Base-by-base conservation (phyloP, 2,329 filamentous ascomycete species). In the Diplodia seriata region DNA sequence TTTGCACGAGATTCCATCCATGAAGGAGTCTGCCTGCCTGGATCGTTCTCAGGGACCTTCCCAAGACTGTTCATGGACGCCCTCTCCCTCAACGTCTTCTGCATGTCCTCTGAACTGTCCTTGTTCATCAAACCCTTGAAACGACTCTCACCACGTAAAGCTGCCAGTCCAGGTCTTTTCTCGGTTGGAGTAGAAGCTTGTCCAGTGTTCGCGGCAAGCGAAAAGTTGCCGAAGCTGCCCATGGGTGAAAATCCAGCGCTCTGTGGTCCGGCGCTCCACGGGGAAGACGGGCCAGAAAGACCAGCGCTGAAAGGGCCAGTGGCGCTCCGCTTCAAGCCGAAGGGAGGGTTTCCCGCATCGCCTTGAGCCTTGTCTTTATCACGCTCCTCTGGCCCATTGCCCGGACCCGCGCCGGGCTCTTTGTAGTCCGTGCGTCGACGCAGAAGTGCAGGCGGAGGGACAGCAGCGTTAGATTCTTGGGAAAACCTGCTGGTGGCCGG, bases 161-260 rank as follows among this genome's bases (percentile, higher is more conserved):
- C 89, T 33, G 88, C 90, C 73, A 90, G 87, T 11, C 85, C 85
- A 33, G 86, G 76, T 72, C 91, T 89, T 81, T 95, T 97, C 66
- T 97, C 92, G 4, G 85, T 82, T 8, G 84, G 80, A 36, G 87
- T 83, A 7, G 85, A 80, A 20, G 86, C 83, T 40, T 85, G 84
- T 36, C 83, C 81, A 3, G 86, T 79, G 57, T 81, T 80, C 47
- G 76, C 79, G 14, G 81, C 82, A 64, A 96, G 79, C n/a, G 91
- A 90, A 78, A 98, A 98, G 74, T 89, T 95, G 12, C 94, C 94
- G 79, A 99, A 99, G 26, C 90, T 90, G 40, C 94, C 93, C 84
- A 94, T 91, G 1, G 89, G 87, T 7, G 89, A 86, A 72, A 91
- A 88, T 14, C 87, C 86, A 53, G 89, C 85, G 61, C 83, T 84